Conservation (phyloP, 176 grass and related monocot species). For the Oryza nivara region DNA sequence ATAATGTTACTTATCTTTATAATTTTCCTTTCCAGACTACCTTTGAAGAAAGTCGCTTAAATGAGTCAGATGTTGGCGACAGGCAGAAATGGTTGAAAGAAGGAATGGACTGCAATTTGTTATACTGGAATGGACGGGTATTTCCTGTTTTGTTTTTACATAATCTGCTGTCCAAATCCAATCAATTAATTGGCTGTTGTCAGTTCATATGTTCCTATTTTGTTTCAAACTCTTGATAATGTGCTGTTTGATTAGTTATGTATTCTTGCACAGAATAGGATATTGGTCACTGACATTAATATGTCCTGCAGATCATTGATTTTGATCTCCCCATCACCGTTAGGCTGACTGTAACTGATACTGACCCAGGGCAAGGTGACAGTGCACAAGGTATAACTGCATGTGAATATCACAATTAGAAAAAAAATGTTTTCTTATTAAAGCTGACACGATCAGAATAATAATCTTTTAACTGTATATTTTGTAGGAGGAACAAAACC, state of each 20-base stretch:
- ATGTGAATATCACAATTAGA: background rate
- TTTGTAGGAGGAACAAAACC: conserved; percentile 87
- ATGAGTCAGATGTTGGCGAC: conserved; percentile 77
- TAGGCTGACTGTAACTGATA: conserved; percentile 73
- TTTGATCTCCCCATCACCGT: conserved; percentile 89
- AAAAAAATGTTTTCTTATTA: too few species aligned
- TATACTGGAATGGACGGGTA: conserved; percentile 98
- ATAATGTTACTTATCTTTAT: conserved; percentile 19
- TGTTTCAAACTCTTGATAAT: background rate
- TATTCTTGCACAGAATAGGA: background rate
- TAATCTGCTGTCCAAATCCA: background rate
- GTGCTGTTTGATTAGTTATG: background rate
- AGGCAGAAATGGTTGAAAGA: conserved; percentile 93
- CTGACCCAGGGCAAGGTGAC: conserved; percentile 72
- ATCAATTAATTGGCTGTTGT: background rate
- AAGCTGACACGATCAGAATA: too few species aligned
- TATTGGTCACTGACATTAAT: background rate
- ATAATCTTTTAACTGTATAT: background rate
- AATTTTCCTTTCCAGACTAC: conserved; percentile 47
- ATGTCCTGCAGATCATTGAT: conserved; percentile 75
- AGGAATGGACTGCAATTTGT: conserved; percentile 81
- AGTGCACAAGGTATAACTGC: conserved; percentile 67
- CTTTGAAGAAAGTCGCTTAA: conserved; percentile 84
- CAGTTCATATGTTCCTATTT: background rate
- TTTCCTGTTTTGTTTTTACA: conserved; percentile 4